Evolutionary conservation across 2,329 filamentous ascomycete genomes (phyloP).

Genomic region (Ophiostoma sp.): DNA sequence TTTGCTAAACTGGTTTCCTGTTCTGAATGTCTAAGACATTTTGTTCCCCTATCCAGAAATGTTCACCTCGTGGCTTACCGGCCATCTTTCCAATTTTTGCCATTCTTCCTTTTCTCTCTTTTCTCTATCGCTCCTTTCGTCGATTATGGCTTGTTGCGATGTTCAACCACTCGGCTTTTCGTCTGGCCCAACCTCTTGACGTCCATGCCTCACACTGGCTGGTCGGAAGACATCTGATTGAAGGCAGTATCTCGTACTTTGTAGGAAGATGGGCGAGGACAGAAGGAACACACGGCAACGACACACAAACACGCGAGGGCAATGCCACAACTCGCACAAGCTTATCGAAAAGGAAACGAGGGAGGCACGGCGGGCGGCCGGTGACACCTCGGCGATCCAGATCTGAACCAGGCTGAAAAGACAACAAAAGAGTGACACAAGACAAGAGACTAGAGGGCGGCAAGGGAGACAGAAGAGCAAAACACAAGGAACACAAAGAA

Average conservation of each 20-base stretch:
- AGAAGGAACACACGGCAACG: neutral
- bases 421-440: neutral
- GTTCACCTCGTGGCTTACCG: neutral
- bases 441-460: neutral
- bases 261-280: neutral
- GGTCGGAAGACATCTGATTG: neutral
- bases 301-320: slow-evolving; percentile 4
- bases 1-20: neutral
- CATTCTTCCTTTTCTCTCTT: neutral
- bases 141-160: neutral
- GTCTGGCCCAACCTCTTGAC: neutral
- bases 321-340: slow-evolving; percentile 5
- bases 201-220: slow-evolving; percentile 3
- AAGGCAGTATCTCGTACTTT: too few relatives aligned
- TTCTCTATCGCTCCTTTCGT: neutral
- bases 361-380: neutral
- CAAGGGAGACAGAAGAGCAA: neutral
- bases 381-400: slow-evolving; percentile 11
- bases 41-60: neutral
- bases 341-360: slow-evolving; percentile 2
- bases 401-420: slow-evolving; percentile 14
- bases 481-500: neutral
- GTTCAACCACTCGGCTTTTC: neutral
- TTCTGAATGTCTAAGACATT: slow-evolving; percentile 4
- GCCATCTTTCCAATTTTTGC: neutral